phyloP scores from a whole-genome alignment of 148 eudicot species.

The Fagopyrum tataricum region DNA sequence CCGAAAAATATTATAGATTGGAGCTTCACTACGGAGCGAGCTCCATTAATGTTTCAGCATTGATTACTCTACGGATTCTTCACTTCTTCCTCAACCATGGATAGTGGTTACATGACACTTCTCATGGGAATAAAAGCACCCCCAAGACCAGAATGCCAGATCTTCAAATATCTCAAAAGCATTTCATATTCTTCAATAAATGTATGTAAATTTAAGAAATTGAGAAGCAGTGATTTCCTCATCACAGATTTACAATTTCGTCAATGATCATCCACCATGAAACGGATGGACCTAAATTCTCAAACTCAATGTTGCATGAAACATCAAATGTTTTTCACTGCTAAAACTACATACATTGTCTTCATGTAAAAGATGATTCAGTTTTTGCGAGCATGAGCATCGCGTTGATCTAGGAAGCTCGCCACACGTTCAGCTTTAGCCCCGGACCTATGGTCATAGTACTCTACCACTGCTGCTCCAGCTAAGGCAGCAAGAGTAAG shows the following conservation, averaged over 20 bases:
- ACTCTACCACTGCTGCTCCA: conserved; percentile 32
- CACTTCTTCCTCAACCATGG: neutral
- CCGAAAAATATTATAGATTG: no score
- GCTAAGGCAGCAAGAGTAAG: conserved; percentile 37
- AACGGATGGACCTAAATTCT: neutral
- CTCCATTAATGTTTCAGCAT: neutral
- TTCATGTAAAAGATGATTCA: neutral
- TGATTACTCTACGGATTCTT: neutral
- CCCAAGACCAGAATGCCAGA: neutral
- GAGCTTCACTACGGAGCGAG: no score
- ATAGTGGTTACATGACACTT: neutral
- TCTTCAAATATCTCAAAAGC: neutral
- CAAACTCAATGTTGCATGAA: neutral
- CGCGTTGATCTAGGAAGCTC: conserved; percentile 15
- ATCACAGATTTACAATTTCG: neutral
- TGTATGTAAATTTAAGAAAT: neutral
- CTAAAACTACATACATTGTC: neutral
- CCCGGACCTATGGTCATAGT: conserved; percentile 28
- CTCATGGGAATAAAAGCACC: neutral
- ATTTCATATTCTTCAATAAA: neutral
- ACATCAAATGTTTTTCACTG: neutral
- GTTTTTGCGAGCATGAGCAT: conserved; percentile 14
- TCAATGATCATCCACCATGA: neutral
- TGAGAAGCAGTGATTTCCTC: neutral
- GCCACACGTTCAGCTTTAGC: conserved; percentile 30